Percentiles rank a stretch among this genome's conserved stretches.
These are phyloP conservation scores for Diaporthe sp. DNA, from an alignment of 2,329 filamentous ascomycete genomes.

Conservation along the genomic window DNA sequence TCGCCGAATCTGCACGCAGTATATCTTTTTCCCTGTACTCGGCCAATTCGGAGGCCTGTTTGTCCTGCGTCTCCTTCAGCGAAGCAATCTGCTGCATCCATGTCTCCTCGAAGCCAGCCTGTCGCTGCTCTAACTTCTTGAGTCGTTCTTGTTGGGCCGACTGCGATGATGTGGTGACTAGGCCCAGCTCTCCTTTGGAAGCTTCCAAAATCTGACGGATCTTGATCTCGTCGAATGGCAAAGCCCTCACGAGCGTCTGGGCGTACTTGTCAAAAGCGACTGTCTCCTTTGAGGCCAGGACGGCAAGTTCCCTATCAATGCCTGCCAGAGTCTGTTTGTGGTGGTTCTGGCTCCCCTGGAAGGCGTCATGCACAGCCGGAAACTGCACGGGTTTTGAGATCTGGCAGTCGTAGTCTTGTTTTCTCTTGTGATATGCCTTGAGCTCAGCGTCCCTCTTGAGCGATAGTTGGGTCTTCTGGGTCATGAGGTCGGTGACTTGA, in stretches of 20 bases:
- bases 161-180: neutral
- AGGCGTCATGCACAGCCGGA: constrained; percentile 30
- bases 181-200: constrained; percentile 17
- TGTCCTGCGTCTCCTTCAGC: constrained; percentile 12
- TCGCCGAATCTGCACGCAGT: constrained; percentile 17
- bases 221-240: constrained; percentile 36
- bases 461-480: constrained; percentile 24
- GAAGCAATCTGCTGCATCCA: constrained; percentile 14
- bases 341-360: constrained; percentile 12
- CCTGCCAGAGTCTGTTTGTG: constrained; percentile 15
- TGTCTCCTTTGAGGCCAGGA: neutral
- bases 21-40: constrained; percentile 1
- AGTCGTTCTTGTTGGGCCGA: constrained; percentile 13
- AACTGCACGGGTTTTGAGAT: constrained; percentile 19
- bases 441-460: constrained; percentile 33
- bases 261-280: neutral
- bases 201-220: constrained; percentile 32
- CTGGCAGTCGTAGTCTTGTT: constrained; percentile 26
- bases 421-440: constrained; percentile 24
- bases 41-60: constrained; percentile 13
- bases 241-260: constrained; percentile 12
- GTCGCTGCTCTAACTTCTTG: constrained; percentile 29
- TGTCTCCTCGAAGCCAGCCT: constrained; percentile 17
- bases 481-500: constrained; percentile 15
- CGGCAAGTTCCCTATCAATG: constrained; percentile 31